Evolutionary conservation across 169 alveolate genomes (phyloP), one percentile per base, ranked within the genome.

Genomic region (Cryptosporidium felis): DNA sequence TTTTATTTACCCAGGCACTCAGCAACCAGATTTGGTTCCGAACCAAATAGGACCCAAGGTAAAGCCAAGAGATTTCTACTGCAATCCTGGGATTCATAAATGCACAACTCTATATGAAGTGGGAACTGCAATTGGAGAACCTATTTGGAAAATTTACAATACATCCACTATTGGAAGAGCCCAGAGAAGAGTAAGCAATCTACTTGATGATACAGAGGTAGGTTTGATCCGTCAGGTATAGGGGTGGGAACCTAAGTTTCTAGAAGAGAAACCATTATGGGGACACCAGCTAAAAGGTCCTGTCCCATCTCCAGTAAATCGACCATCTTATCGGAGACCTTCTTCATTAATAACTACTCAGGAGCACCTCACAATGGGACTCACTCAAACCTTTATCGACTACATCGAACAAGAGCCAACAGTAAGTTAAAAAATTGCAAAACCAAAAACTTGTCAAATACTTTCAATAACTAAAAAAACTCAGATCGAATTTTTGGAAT

Each of bases 331-430:
- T n/a, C n/a, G n/a, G n/a, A n/a, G n/a, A n/a, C n/a, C n/a, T 49
- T 49, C 59, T 10, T 12, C 10, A 56, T 23, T 26, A 0, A 26
- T 12, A 28, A 26, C 26, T 56, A 3, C 23, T 1, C 23, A 74
- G 82, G 41, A 56, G 0, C 46, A 49, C 42, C 59, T 56, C 10
- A 74, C 82, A 32, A 74, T 74, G 82, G 82, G 82, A 23, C 30
- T 74, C 12, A 74, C 82, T 40, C 82, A n/a, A 74, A 74, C 82
- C 5, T 74, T 74, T 74, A 74, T 74, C 16, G 67, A 74, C 14
- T 74, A 74, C 26, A 53, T 74, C 21, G 82, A 74, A 32, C 82
- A 74, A 18, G 82, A 74, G n/a, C 82, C 82, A 16, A 74, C 67
- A 26, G 82, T 74, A 74, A 56, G 82, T 34, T 74, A 16, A 30